These are phyloP conservation scores for Monascus purpureus DNA, from an alignment of 495 filamentous ascomycete species.

Conservation along the genomic window DNA sequence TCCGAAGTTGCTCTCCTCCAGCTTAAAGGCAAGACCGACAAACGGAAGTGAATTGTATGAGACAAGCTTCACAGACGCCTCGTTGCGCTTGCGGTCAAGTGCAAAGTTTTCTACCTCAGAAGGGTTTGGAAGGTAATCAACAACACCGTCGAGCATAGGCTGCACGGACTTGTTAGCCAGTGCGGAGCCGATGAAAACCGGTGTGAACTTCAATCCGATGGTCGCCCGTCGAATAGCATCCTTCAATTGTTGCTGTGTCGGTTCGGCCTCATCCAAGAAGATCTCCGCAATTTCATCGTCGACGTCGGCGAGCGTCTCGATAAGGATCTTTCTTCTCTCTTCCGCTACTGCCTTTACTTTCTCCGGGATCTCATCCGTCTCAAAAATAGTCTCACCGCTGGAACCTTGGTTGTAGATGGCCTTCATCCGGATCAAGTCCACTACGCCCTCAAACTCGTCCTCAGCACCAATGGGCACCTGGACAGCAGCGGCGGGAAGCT, in stretches of 20 bases:
- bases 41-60: conserved; percentile 89
- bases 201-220: conserved; percentile 78
- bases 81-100: conserved; percentile 65
- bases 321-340: conserved; percentile 69
- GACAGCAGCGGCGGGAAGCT: conserved; percentile 80
- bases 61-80: conserved; percentile 70
- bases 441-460: conserved; percentile 85
- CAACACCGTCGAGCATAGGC: conserved; percentile 92
- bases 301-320: conserved; percentile 93
- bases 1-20: conserved; percentile 97
- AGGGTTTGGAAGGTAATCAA: conserved; percentile 93
- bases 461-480: conserved; percentile 93
- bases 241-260: conserved; percentile 68
- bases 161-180: conserved; percentile 92
- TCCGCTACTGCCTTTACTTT: conserved; percentile 58
- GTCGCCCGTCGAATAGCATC: conserved; percentile 83
- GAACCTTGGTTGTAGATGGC: conserved; percentile 80
- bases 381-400: conserved; percentile 56
- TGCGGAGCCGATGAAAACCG: conserved; percentile 92
- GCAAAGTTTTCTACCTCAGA: conserved; percentile 80
- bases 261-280: conserved; percentile 75
- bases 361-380: conserved; percentile 67
- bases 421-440: conserved; percentile 87
- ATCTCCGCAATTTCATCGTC: conserved; percentile 97
- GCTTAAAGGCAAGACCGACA: conserved; percentile 94